Conservation (phyloP, 1,284 basidiomycete species). For the Baeospora myosura region DNA sequence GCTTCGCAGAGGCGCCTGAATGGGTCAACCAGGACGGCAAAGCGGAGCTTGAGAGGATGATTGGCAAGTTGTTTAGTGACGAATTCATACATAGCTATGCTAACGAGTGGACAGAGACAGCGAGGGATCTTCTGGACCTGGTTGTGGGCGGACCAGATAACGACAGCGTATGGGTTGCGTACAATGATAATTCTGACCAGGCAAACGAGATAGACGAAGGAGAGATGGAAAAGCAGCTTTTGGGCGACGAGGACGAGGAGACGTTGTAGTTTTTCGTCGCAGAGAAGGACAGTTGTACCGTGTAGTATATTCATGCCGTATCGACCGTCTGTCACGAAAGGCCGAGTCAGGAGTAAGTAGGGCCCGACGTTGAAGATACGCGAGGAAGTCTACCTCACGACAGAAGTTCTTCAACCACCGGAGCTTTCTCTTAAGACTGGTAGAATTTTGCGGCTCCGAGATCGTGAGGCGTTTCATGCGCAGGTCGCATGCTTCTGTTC, state of each 20-base stretch:
- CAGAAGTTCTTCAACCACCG: constrained; percentile 41
- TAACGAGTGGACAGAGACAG: constrained; percentile 41
- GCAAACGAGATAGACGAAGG: constrained; percentile 38
- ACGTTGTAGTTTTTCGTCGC: no score
- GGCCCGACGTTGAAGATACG: no score
- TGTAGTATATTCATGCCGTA: no score
- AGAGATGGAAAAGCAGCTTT: constrained; percentile 39
- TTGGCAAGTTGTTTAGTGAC: constrained; percentile 35
- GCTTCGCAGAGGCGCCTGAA: constrained; percentile 62
- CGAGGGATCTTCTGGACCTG: constrained; percentile 61
- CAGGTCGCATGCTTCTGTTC: constrained; percentile 48
- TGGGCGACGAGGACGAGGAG: no score
- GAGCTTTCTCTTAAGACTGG: constrained; percentile 22
- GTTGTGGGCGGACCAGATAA: constrained; percentile 73
- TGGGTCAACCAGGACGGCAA: constrained; percentile 44
- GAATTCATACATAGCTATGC: no score
- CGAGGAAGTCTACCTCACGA: constrained; percentile 8
- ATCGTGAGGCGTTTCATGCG: constrained; percentile 37
- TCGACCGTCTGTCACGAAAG: no score
- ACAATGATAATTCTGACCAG: constrained; percentile 42
- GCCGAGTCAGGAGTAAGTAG: no score
- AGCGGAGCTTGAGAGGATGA: constrained; percentile 38
- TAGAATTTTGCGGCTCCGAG: constrained; percentile 20
- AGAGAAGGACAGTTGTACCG: no score
- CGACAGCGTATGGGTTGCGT: constrained; percentile 65